Evolutionary conservation across 805 yeast species (phyloP), one percentile per base, ranked within the genome.

Genomic region (Debaryomyces prosopidis): DNA sequence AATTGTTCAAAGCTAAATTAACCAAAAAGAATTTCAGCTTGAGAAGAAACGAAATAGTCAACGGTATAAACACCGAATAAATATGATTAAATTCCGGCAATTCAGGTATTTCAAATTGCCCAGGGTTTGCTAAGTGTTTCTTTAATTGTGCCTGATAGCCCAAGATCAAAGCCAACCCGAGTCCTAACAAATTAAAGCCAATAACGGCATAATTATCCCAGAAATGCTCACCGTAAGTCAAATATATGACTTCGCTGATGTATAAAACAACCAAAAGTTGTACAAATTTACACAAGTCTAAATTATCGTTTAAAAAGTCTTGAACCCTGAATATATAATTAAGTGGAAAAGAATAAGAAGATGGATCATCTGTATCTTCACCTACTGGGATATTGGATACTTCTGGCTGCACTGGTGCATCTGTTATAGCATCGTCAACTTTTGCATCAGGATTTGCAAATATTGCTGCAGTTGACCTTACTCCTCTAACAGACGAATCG

Each of bases 31-130:
- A 62, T 14, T 51, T 44, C 18, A 53, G 48, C 41, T 54, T 47
- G 48, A 57, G 52, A 37, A 61, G 45, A 27, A 66, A 42, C 41
- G 48, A 52, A 27, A 63, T 51, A 16, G 57, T 46, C 30, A 58
- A 51, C 0, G 76, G 76, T 5, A 73, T 49, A 14, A 67, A 42
- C n/a, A 67, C 45, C 23, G 70, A 55, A 48, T 68, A 69, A 8
- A 72, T 30, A 40, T 60, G 54, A 52, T 71, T 66, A 52, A 71
- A 73, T 34, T 66, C 69, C 12, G 77, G 77, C 42, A 64, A 51
- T 12, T 40, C 41, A 11, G 71, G 69, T 33, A 48, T 40, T 14
- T 36, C 19, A 8, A 32, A 40, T 10, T 44, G 50, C 17, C n/a
- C 35, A 7, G 58, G 58, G 12, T 48, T 40, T 2, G 42, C 46